Evolutionary conservation across 164 flowering plant species (phyloP).

Genomic region (Vitis riparia): DNA sequence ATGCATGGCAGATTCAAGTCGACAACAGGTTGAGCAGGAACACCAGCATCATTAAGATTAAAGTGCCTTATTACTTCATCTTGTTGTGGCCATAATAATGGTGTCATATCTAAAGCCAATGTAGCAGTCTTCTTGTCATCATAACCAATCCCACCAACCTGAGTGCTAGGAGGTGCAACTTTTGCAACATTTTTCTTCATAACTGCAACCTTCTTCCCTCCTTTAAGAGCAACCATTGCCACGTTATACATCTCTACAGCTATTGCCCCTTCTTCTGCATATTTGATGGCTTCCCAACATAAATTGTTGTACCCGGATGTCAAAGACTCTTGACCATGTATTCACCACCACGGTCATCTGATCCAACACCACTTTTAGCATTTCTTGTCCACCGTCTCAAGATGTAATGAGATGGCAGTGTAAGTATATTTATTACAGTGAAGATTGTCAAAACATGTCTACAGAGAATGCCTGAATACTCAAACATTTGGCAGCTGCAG

Average conservation of each 20-base stretch:
- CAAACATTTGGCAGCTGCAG: slow-evolving; percentile 90
- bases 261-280: slow-evolving; percentile 78
- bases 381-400: slow-evolving; percentile 74
- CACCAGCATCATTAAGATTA: slow-evolving; percentile 60
- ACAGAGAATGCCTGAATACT: slow-evolving; percentile 82
- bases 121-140: slow-evolving; percentile 39
- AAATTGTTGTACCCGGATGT: slow-evolving; percentile 51
- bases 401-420: slow-evolving; percentile 69
- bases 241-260: slow-evolving; percentile 57
- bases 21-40: slow-evolving; percentile 37
- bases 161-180: slow-evolving; percentile 40
- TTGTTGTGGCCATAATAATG: slow-evolving; percentile 74
- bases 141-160: slow-evolving; percentile 29
- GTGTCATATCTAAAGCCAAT: slow-evolving; percentile 47
- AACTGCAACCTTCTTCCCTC: slow-evolving; percentile 47
- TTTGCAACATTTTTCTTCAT: slow-evolving; percentile 59
- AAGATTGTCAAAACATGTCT: slow-evolving; percentile 88
- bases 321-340: slow-evolving; percentile 49
- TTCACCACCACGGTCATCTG: slow-evolving; percentile 46
- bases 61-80: slow-evolving; percentile 55
- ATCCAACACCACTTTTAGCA: slow-evolving; percentile 53
- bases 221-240: slow-evolving; percentile 61
- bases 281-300: slow-evolving; percentile 67
- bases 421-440: slow-evolving; percentile 72
- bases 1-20: slow-evolving; percentile 61